Conservation (phyloP, 1,284 basidiomycete species). For the Ganoderma resinaceum region DNA sequence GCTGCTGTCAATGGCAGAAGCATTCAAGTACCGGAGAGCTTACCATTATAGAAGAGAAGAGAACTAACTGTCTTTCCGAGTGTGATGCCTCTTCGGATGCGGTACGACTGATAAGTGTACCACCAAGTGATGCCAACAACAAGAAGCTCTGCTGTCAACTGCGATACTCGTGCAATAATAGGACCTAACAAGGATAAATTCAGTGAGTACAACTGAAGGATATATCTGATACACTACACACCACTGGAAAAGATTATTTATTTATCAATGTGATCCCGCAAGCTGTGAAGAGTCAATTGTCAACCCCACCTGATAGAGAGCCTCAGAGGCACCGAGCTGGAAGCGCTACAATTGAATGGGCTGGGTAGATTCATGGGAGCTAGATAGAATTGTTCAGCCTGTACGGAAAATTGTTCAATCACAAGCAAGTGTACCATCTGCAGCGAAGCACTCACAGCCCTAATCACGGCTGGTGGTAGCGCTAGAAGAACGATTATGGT, state of each 20-base stretch:
- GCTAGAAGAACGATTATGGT: not conserved
- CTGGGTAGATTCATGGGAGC: not conserved
- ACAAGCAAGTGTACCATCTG: not conserved
- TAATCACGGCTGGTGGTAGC: not conserved
- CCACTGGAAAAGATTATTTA: not conserved
- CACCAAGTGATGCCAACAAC: no score
- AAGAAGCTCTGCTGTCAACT: no score
- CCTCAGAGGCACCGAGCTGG: not conserved
- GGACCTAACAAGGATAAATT: no score
- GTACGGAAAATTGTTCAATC: no score
- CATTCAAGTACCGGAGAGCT: not conserved
- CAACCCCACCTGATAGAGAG: not conserved
- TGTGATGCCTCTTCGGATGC: not conserved
- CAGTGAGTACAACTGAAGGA: not conserved
- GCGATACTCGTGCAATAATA: not conserved
- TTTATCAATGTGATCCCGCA: not conserved
- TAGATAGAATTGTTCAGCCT: not conserved
- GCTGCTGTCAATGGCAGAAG: not conserved
- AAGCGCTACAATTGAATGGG: not conserved
- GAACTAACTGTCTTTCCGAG: not conserved
- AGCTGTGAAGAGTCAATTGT: not conserved
- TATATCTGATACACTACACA: not conserved
- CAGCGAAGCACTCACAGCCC: not conserved
- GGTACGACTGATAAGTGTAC: not conserved
- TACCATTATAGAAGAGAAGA: not conserved